Evolutionary conservation across 768 basidiomycete genomes (phyloP), one percentile per base, ranked within the genome.

Genomic region (Pholiota conissans): DNA sequence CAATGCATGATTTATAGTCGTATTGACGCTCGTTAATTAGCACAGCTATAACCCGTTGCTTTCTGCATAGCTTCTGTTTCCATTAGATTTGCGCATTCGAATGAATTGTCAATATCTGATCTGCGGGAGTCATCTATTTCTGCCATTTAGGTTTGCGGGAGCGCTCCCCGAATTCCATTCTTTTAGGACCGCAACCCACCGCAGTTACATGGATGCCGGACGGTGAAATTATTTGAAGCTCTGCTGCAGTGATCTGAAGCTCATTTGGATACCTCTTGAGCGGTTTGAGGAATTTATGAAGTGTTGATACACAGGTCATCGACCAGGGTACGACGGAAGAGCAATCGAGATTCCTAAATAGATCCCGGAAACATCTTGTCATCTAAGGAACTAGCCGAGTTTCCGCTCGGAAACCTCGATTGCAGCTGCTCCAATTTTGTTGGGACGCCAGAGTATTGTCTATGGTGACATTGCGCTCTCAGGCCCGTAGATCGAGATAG

Each of bases 341-440:
- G 35, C 4, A 28, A 16, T 50, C 49, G 49, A 26, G 39, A 42
- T 32, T 37, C 30, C 42, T 18, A 42, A 54, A 54, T 45, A 54
- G 29, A 52, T 37, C 28, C 35, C 52, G 35, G 52, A 39, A 40
- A 40, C 52, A 52, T 27, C 28, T 39, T 54, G 53, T 30, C 53
- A 22, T 30, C 20, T 29, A 20, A 20, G 52, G 34, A 39, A 29
- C 29, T 46, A 54, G 53, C 53, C 53, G 53, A 54, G 42, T 39
- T 47, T 54, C 53, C 53, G 42, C 18, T 53, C 40, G 53, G 40
- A 47, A 54, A 34, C 40, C 40, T 32, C 40, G 20, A 29, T 16
- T 45, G 53, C 30, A 46, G 29, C 18, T 40, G 53, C 53, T 29
- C 53, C 40, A 45, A 46, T 22, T 24, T 46, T 54, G 53, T 54